Percentiles rank a stretch among this genome's conserved stretches.
These are phyloP conservation scores for Echium plantagineum DNA, from an alignment of 257 asterid genomes.

Conservation along the genomic window DNA sequence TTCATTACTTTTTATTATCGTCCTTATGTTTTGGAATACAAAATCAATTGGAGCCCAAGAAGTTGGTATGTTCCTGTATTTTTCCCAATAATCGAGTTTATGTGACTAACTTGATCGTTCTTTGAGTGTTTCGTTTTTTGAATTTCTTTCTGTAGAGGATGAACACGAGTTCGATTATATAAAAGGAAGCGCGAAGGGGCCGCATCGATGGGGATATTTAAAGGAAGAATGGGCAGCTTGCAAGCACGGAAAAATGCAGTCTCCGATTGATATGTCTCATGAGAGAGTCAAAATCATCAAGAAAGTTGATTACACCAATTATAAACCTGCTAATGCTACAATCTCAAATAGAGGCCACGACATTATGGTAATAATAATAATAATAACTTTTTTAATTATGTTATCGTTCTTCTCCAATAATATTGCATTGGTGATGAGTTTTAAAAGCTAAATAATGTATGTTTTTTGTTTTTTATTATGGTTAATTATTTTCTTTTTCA, in stretches of 20 bases:
- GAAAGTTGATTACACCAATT: conserved; percentile 16
- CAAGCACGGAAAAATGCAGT: conserved; percentile 40
- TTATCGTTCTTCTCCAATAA: too few species aligned
- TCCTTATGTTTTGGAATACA: conserved; percentile 20
- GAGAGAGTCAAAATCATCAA: conserved; percentile 26
- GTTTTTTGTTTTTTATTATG: too few species aligned
- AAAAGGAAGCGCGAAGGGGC: conserved; percentile 37
- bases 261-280: conserved; percentile 51
- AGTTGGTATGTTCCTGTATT: conserved; percentile 15
- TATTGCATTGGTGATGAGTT: too few species aligned
- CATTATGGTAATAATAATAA: conserved; percentile 19
- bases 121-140: background rate
- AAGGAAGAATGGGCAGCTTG: conserved; percentile 62
- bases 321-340: conserved; percentile 34
- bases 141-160: conserved; percentile 21
- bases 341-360: conserved; percentile 60
- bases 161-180: conserved; percentile 48
- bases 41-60: conserved; percentile 35
- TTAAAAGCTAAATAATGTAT: too few species aligned
- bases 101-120: too few species aligned
- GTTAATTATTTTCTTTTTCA: too few species aligned
- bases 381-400: too few species aligned
- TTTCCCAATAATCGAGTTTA: too few species aligned
- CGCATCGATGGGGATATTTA: conserved; percentile 49
- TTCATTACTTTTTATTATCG: conserved; percentile 14